Base-by-base conservation (phyloP, 2,329 filamentous ascomycete species). In the Trichoderma sp. region DNA sequence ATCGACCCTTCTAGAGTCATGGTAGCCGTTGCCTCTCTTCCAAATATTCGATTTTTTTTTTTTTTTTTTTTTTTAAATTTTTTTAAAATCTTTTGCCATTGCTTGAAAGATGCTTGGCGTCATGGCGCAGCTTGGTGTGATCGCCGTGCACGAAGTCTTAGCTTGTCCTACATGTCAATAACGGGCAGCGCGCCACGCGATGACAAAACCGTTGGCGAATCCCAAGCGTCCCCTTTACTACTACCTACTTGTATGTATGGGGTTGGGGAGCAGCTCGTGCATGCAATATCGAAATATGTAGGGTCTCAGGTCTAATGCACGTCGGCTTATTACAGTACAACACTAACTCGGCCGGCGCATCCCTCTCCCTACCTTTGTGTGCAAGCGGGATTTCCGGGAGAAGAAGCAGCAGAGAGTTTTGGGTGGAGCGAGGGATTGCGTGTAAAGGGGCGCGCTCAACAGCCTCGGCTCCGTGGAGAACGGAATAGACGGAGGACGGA, bases 131-230 rank as follows among this genome's bases (percentile, higher is more conserved):
- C 22, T 15, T 42, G 60, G 34, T 54, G 45, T 25, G 60, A 64
- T 64, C 48, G 48, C 29, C 10, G 34, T 39, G 60, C 32, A 35
- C 22, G 25, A 63, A 19, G 27, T 42, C 13, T 12, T 29, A 45
- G 27, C 50, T 34, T 34, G 61, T 22, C 19, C 35, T 22, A 42
- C 52, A 34, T 35, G 50, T 42, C 60, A 42, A 17, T 15, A 32
- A 27, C 37, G 48, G 58, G n/a, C 42, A 64, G 48, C 60, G 60
- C 50, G 60, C 60, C 60, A 64, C 48, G 60, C 48, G 48, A 64
- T 56, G 61, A 45, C 37, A 48, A 64, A 64, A 35, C 32, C 32
- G 37, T 27, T 64, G 61, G 50, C 61, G 61, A 54, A 56, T 64
- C 35, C 50, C 15, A 64, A 54, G 35, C 61, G 61, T 64, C 27